Base-by-base conservation (phyloP, 495 filamentous ascomycete genomes). In the Bacidia gigantensis region DNA sequence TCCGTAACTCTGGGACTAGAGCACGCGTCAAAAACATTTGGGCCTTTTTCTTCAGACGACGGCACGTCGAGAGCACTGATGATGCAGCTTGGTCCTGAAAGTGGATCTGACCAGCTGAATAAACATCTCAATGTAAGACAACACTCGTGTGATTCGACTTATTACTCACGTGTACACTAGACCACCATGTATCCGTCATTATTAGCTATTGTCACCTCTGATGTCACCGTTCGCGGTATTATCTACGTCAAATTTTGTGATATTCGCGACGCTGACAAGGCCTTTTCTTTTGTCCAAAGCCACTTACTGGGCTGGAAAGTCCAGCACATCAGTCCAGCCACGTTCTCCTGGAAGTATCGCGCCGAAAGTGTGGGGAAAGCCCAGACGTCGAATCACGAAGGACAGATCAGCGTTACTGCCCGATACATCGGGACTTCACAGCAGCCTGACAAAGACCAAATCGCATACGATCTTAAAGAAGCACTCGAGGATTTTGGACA, bases 201-300 rank as follows among this genome's bases (percentile, higher is more conserved):
- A 10, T 57, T 56, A 38, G 39, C 56, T 25, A 40, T 65, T 26
- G 46, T 56, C 10, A 29, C 56, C 25, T 26, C 49, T n/a, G 51
- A 64, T 14, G 22, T 65, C 25, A 14, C 52, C 32, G 57, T 65
- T 18, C 59, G 56, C 46, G 71, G 69, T 5, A 67, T 62, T 9
- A 67, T 80, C n/a, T 80, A 74, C 56, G 60, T 83, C 49, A 72
- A 66, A 2, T 75, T 82, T 55, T 62, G 68, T 12, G 75, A 84
- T 54, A 74, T 83, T 42, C 69, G 71, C 50, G 77, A 82, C 58
- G 72, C 78, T 25, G 71, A 64, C 40, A 67, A 68, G 20, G 65
- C 72, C 17, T 68, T 71, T 52, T 62, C 67, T 26, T 72, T 71
- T 14, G 56, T 76, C 41, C 61, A 67, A 7, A 56, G 69, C 26